Evolutionary conservation across 306 rosid genomes (phyloP).

Genomic region (Cucurbita maxima): DNA sequence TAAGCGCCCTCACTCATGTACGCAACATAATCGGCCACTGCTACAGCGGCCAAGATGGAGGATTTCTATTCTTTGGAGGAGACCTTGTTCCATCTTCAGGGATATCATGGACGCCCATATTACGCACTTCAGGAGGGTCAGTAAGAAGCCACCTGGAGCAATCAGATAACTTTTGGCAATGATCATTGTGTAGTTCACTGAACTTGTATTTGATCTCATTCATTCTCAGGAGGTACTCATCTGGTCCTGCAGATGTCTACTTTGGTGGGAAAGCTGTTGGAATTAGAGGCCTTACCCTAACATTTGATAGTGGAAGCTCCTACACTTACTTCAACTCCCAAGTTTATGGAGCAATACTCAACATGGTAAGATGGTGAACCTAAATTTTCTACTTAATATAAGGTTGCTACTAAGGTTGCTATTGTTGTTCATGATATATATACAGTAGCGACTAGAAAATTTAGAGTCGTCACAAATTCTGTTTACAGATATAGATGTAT

Average conservation of each 20-base stretch:
- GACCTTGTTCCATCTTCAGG: conserved; percentile 33
- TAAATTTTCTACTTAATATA: no score
- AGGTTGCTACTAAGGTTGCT: no score
- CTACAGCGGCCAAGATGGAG: conserved; percentile 48
- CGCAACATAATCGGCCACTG: conserved; percentile 60
- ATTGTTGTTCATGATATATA: no score
- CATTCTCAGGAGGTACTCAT: conserved; percentile 35
- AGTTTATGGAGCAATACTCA: conserved; percentile 22
- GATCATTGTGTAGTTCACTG: neutral
- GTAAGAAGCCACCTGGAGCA: conserved; percentile 3
- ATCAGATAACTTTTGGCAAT: conserved; percentile 1
- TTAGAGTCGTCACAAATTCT: neutral
- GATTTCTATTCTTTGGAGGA: conserved; percentile 61
- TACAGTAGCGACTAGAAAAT: no score
- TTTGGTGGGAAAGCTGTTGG: conserved; percentile 40
- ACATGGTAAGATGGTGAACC: conserved; percentile 32
- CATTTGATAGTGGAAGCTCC: conserved; percentile 82
- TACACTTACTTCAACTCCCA: conserved; percentile 56
- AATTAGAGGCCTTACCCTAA: conserved; percentile 28
- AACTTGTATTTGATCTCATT: neutral
- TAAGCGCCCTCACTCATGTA: conserved; percentile 19
- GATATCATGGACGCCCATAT: conserved; percentile 43
- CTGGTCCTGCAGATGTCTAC: conserved; percentile 58
- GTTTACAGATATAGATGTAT: neutral
- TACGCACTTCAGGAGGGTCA: conserved; percentile 23